Evolutionary conservation across 2,329 filamentous ascomycete species (phyloP), one percentile per base, ranked within the genome.

Genomic region (Myotisia sp.): DNA sequence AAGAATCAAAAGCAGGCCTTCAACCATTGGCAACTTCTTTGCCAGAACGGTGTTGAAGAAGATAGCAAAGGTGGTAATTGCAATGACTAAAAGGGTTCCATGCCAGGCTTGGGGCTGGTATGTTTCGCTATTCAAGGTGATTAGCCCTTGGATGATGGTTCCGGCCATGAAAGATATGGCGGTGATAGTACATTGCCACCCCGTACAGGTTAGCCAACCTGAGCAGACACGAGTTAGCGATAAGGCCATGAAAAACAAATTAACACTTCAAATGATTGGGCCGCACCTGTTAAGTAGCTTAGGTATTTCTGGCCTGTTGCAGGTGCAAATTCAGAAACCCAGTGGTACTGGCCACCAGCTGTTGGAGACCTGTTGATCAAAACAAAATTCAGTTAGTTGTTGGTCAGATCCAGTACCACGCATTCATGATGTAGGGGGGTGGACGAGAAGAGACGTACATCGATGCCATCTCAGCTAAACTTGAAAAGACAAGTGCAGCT

Each of bases 121-220:
- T 10, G 44, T 38, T 17, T 48, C 41, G 8, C 41, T 36, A 22
- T 54, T 47, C 10, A 54, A 37, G 18, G 51, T 46, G 18, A 56
- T 50, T 5, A 56, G 34, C 16, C 48, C 47, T 36, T 55, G 53
- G 22, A 51, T 46, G 21, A 58, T 45, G 5, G 56, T 54, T 5
- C 43, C 50, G 5, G 43, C 48, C 6, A 48, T 38, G 36, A 47
- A 53, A 12, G 43, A 47, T 28, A 42, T 38, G 23, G 39, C 45
- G 9, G 45, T 44, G 2, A 49, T 48, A 14, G 44, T 44, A 9
- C 35, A 37, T 14, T 53, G 44, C 52, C 53, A 50, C 27, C 52
- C 47, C 26, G 51, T 38, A 29, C 51, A 49, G 21, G 45, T 40
- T 27, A 54, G 38, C 51, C 51, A 53, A 9, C 51, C 50, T 40